Conservation (phyloP, 257 asterid species). For the Plantago major region DNA sequence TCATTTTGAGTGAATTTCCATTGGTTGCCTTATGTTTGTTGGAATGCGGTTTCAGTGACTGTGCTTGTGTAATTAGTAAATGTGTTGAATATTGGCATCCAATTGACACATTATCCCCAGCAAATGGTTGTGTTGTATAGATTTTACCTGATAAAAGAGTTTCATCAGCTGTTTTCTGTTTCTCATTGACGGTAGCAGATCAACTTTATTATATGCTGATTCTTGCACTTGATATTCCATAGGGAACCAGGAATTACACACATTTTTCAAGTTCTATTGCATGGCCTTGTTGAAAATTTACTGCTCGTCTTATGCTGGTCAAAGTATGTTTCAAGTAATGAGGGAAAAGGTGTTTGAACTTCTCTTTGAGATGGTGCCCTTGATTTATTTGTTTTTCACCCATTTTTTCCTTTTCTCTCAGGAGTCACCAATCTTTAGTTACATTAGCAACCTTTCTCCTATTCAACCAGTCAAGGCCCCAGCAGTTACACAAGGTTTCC, state of each 20-base stretch:
- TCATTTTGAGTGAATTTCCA: no score
- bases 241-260: background rate
- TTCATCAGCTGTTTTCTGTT: no score
- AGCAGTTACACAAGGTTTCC: conserved; percentile 30
- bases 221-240: no score
- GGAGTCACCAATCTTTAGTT: conserved; percentile 53
- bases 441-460: conserved; percentile 51
- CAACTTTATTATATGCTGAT: no score
- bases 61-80: no score
- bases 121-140: no score
- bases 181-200: no score
- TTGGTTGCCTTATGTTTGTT: no score
- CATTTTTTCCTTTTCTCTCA: conserved; percentile 24
- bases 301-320: conserved; percentile 5
- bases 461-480: conserved; percentile 34
- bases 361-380: conserved; percentile 10
- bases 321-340: background rate
- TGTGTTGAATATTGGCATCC: no score
- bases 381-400: conserved; percentile 16
- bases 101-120: no score
- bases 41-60: no score
- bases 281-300: background rate
- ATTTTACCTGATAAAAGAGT: no score
- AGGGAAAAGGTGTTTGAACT: conserved; percentile 11
- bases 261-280: background rate